phyloP scores from a whole-genome alignment of 257 asterid genomes.

The Orobanche coerulescens region DNA sequence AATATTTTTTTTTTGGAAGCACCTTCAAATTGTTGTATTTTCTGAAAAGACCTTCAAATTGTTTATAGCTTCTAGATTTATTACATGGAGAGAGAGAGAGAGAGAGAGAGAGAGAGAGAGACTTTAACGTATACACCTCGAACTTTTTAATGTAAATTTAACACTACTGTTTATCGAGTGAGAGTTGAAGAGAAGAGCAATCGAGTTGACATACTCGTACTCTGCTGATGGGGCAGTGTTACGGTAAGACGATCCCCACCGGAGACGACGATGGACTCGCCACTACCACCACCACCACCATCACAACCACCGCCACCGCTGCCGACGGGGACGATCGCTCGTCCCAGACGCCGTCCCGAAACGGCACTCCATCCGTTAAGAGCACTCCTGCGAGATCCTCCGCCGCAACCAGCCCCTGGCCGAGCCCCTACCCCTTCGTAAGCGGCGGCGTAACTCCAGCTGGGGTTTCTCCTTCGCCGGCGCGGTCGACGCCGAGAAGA shows the following conservation, averaged over 20 bases:
- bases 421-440: conserved; percentile 70
- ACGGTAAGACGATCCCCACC: conserved; percentile 82
- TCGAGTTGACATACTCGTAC: conserved; percentile 28
- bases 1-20: too few species aligned
- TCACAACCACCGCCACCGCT: conserved; percentile 23
- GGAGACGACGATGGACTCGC: conserved; percentile 36
- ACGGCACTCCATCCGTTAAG: conserved; percentile 41
- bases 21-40: too few species aligned
- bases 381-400: conserved; percentile 72
- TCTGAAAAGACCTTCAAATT: too few species aligned
- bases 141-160: background rate
- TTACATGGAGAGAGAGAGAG: background rate
- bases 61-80: background rate
- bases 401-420: conserved; percentile 67
- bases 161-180: conserved; percentile 10
- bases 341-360: conserved; percentile 26
- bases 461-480: conserved; percentile 76
- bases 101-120: background rate
- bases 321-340: conserved; percentile 29
- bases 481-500: conserved; percentile 82
- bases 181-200: conserved; percentile 8
- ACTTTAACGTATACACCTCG: conserved; percentile 9
- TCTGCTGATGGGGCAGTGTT: conserved; percentile 64
- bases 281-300: conserved; percentile 23
- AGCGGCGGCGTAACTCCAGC: conserved; percentile 32